A percentile compares a stretch with the other conserved stretches of the same genome.
Evolutionary conservation across 192 early-diverging fungal species (phyloP).

Genomic region (Chytriomyces sp.): DNA sequence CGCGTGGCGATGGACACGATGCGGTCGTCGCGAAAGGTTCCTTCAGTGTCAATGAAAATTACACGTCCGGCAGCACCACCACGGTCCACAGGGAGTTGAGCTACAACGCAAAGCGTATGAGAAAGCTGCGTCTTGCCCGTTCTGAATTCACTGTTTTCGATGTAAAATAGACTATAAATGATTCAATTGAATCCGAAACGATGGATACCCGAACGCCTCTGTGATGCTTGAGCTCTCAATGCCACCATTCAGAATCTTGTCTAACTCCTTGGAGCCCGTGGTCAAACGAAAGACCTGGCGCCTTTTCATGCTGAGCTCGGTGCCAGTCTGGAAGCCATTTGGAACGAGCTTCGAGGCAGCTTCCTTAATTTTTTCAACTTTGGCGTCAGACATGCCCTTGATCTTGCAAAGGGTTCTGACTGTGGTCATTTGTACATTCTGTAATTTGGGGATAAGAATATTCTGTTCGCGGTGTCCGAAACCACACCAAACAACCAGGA

Average conservation of each 20-base stretch:
- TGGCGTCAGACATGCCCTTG: slow-evolving; percentile 82
- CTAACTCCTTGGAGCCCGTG: slow-evolving; percentile 79
- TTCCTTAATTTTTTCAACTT: slow-evolving; percentile 87
- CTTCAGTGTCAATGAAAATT: slow-evolving; percentile 64
- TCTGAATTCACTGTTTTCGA: slow-evolving; percentile 60
- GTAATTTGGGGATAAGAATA: background rate
- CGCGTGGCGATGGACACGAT: slow-evolving; percentile 73
- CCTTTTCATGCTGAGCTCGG: slow-evolving; percentile 54
- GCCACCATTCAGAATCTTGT: slow-evolving; percentile 77
- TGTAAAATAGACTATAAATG: background rate
- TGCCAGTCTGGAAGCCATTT: slow-evolving; percentile 70
- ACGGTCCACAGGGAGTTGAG: slow-evolving; percentile 68
- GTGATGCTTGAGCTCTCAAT: slow-evolving; percentile 82
- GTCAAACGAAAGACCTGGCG: slow-evolving; percentile 67
- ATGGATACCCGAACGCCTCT: slow-evolving; percentile 71
- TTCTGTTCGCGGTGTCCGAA: background rate
- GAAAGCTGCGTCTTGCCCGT: slow-evolving; percentile 85
- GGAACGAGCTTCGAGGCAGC: slow-evolving; percentile 66
- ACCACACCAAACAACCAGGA: background rate
- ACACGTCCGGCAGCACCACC: slow-evolving; percentile 80
- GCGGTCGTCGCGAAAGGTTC: slow-evolving; percentile 83
- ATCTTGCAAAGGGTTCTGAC: slow-evolving; percentile 63
- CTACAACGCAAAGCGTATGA: slow-evolving; percentile 77
- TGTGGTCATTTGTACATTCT: slow-evolving; percentile 79
- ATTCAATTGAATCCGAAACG: background rate